Conservation (phyloP, 805 yeast genomes). For the Nakazawaea populi region DNA sequence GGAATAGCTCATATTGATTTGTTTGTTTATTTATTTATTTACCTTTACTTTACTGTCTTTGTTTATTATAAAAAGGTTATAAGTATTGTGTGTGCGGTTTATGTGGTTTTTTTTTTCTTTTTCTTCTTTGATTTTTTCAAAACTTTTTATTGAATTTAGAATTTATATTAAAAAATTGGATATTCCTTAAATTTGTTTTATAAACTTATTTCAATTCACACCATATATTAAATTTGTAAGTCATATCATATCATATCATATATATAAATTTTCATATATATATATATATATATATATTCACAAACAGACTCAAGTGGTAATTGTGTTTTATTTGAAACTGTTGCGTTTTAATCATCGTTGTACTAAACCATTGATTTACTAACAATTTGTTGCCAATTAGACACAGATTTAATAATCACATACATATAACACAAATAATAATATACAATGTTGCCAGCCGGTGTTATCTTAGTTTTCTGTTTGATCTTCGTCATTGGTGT, state of each 20-base stretch:
- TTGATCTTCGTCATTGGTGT: slow-evolving; percentile 42
- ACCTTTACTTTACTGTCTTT: no score
- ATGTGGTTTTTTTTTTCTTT: not conserved
- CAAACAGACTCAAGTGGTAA: not conserved
- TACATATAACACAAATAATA: not conserved
- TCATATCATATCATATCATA: not conserved
- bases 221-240: not conserved
- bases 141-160: not conserved
- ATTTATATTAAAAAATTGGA: not conserved
- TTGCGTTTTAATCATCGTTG: no score
- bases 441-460: slow-evolving; percentile 51
- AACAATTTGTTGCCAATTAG: not conserved
- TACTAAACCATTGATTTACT: no score
- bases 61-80: not conserved
- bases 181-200: not conserved
- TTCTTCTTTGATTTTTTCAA: not conserved
- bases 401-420: not conserved
- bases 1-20: not conserved
- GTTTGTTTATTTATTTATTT: not conserved
- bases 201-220: not conserved
- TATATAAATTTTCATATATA: no score
- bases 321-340: no score
- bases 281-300: no score
- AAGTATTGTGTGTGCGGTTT: not conserved
- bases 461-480: slow-evolving; percentile 58